Evolutionary conservation across 768 basidiomycete genomes (phyloP).

Genomic region (Boletus insuetus): DNA sequence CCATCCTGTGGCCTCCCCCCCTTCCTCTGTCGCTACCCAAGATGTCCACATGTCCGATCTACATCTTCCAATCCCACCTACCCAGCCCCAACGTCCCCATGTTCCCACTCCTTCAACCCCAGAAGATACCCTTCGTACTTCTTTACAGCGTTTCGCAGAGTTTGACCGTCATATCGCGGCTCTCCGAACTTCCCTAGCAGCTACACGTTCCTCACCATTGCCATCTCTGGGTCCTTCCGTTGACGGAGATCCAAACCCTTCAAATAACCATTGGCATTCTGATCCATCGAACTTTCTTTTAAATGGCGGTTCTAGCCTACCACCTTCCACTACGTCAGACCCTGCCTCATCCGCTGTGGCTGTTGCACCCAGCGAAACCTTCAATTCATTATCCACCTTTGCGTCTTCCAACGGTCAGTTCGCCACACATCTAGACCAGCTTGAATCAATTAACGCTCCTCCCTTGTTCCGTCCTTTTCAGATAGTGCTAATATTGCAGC

Average conservation of each 20-base stretch:
- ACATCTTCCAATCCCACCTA: slow-evolving; percentile 22
- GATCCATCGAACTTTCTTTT: slow-evolving; percentile 21
- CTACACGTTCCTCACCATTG: slow-evolving; percentile 26
- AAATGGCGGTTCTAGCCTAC: slow-evolving; percentile 1
- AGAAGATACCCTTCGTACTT: slow-evolving; percentile 41
- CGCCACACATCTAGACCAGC: slow-evolving; percentile 8
- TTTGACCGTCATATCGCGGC: slow-evolving; percentile 54
- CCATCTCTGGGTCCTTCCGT: slow-evolving; percentile 24
- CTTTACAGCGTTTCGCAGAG: slow-evolving; percentile 50
- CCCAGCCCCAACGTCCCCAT: slow-evolving; percentile 13
- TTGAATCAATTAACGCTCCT: slow-evolving; percentile 6
- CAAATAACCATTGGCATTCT: slow-evolving; percentile 18
- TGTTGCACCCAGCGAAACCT: slow-evolving; percentile 7
- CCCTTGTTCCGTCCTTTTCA: slow-evolving; percentile 9
- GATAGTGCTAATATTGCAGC: slow-evolving; percentile 6
- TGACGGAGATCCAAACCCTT: slow-evolving; percentile 14
- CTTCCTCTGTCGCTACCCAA: slow-evolving; percentile 42
- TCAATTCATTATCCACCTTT: slow-evolving; percentile 18
- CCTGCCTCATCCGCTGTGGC: slow-evolving; percentile 8
- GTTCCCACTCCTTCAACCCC: slow-evolving; percentile 14
- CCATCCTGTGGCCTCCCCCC: slow-evolving; percentile 21
- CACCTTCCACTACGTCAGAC: slow-evolving; percentile 2
- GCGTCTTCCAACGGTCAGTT: slow-evolving; percentile 22
- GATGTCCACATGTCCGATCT: slow-evolving; percentile 52
- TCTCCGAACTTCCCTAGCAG: slow-evolving; percentile 39